phyloP scores from a whole-genome alignment of 805 yeast genomes.

The Wickerhamomyces canadensis region DNA sequence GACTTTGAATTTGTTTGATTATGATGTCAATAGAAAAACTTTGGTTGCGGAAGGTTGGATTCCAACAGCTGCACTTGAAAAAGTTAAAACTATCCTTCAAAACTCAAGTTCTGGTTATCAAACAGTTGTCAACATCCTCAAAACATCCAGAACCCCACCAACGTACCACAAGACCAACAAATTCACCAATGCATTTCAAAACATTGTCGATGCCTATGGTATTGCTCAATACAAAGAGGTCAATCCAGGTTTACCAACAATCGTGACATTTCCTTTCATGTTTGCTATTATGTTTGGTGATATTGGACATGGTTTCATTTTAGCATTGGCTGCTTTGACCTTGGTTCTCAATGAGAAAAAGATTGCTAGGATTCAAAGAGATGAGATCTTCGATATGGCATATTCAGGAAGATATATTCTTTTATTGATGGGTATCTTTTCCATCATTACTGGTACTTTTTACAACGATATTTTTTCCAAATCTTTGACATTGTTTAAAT shows the following conservation, averaged over 20 bases:
- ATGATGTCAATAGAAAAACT: conserved; percentile 68
- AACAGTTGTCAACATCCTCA: conserved; percentile 51
- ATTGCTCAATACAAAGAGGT: conserved; percentile 89
- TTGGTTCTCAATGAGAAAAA: conserved; percentile 71
- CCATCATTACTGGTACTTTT: conserved; percentile 90
- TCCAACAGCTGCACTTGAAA: conserved; percentile 68
- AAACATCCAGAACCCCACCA: conserved; percentile 80
- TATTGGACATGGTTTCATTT: conserved; percentile 87
- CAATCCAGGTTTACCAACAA: conserved; percentile 92
- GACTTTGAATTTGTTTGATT: conserved; percentile 74
- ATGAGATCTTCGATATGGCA: conserved; percentile 96
- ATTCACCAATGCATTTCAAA: conserved; percentile 89
- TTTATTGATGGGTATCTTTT: conserved; percentile 87
- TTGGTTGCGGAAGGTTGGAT: conserved; percentile 97
- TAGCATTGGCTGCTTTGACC: conserved; percentile 65
- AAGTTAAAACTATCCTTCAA: conserved; percentile 58
- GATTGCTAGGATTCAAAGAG: conserved; percentile 67
- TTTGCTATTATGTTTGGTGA: conserved; percentile 99
- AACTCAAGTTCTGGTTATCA: conserved; percentile 61
- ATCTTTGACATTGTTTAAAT: conserved; percentile 76
- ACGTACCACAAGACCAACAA: conserved; percentile 91
- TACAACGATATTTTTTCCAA: conserved; percentile 93
- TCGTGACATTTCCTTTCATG: conserved; percentile 96
- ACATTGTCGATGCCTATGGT: conserved; percentile 93
- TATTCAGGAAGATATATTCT: conserved; percentile 87